Base-by-base conservation (phyloP, 2,329 filamentous ascomycete species). In the Colletotrichum karsti region DNA sequence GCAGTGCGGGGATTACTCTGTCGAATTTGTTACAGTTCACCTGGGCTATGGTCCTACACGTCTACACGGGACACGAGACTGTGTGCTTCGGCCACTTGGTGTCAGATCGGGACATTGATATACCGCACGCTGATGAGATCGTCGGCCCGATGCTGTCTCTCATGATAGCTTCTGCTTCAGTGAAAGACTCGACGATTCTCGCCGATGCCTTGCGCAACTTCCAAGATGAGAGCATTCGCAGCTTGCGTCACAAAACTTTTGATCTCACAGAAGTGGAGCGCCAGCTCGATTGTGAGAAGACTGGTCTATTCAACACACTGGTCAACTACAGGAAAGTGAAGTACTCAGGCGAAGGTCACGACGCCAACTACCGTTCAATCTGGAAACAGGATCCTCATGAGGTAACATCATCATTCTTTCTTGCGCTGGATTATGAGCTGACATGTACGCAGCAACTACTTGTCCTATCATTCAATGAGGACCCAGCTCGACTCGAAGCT, bases 311-410 rank as follows among this genome's bases (percentile, higher is more conserved):
- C 28, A 63, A 63, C 2, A 63, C 59, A 0, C 26, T 67, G 5
- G 59, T 67, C 26, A 67, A 67, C 3, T 53, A 51, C 20, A 7
- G 64, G 3, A 67, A 63, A 3, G 51, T 57, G 22, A 63, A 44
- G 42, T 67, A 57, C 24, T 56, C 44, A 0, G 50, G 26, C 18
- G 33, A 18, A 0, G 5, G 18, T 10, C 2, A 20, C 7, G 41
- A 41, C 7, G 41, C 48, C 0, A 50, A 42, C 2, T 67, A 56
- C 12, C 58, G 42, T 2, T 63, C 63, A 1, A 35, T 56, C 7
- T 63, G 63, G 63, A 63, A 67, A 15, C 63, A 67, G 5, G 63
- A 67, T 30, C 63, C 63, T 8, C 63, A 67, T n/a, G 63, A 67
- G 39, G 63, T 62, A 42, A 55, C n/a, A n/a, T n/a, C n/a, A n/a